Percentiles rank a stretch among this genome's conserved stretches.
phyloP scores from a whole-genome alignment of 2,329 filamentous ascomycete genomes.

The Nannizziopsis arthrosporioides region DNA sequence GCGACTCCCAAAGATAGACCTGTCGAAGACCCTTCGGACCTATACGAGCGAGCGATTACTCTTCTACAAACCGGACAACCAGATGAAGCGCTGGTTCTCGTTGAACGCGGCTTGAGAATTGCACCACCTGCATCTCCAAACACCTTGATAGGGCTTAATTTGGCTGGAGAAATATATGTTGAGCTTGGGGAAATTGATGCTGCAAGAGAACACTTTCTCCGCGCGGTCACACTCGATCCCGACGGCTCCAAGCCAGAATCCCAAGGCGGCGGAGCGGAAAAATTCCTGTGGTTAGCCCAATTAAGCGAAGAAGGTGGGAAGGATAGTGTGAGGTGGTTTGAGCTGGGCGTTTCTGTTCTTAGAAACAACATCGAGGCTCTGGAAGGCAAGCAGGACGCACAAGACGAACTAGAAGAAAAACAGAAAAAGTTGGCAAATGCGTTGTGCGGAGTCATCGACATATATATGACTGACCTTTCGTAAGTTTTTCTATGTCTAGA shows the following conservation, averaged over 20 bases:
- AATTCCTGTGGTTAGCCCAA: constrained; percentile 90
- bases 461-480: constrained; percentile 97
- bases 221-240: constrained; percentile 63
- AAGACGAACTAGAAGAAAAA: constrained; percentile 52
- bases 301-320: constrained; percentile 55
- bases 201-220: constrained; percentile 59
- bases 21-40: constrained; percentile 42
- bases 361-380: constrained; percentile 58
- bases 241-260: constrained; percentile 60
- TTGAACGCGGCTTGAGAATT: constrained; percentile 41
- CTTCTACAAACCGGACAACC: constrained; percentile 49
- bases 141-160: constrained; percentile 51
- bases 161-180: constrained; percentile 70
- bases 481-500: constrained; percentile 34
- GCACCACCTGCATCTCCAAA: constrained; percentile 25
- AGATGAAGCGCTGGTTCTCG: constrained; percentile 45
- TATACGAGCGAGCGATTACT: constrained; percentile 46
- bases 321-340: constrained; percentile 51
- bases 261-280: constrained; percentile 74
- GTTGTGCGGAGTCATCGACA: constrained; percentile 87
- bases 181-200: constrained; percentile 70
- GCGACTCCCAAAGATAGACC: constrained; percentile 32
- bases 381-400: constrained; percentile 37
- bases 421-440: constrained; percentile 74
- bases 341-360: constrained; percentile 57